Evolutionary conservation across 2,329 filamentous ascomycete genomes (phyloP), one percentile per base, ranked within the genome.

Genomic region (Xylaria sp.): DNA sequence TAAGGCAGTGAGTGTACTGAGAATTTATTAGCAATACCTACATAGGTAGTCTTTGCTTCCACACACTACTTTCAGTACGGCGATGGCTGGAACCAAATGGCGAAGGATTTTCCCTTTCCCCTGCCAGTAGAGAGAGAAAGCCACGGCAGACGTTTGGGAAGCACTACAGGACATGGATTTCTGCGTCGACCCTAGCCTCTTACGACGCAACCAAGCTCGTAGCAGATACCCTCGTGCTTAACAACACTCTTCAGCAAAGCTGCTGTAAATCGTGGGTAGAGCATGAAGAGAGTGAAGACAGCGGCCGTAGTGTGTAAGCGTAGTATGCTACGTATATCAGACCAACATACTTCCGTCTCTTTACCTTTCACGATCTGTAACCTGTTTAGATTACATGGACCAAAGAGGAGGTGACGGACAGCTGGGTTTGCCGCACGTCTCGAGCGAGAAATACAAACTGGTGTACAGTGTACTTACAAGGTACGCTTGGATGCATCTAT

Each of bases 101-200:
- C 46, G 63, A 71, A 69, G 66, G 66, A 69, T 71, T 62, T 56
- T 25, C 39, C 58, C 23, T 31, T 59, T 59, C 20, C 63, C 63
- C 66, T 71, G 63, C 44, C 34, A 70, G 54, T 37, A 67, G 60
- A 65, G 55, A 65, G 54, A 48, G 59, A 52, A 58, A 65, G 69
- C 62, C 57, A 71, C 66, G 37, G 50, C 66, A 65, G 63, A 54
- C n/a, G 59, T 64, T 65, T 70, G 65, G 56, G 61, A 67, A 70
- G 68, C 60, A 70, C 64, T 51, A 67, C 63, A 69, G 64, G 50
- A 65, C 69, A 67, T 72, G 64, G 69, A 69, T 72, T 63, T 31
- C 59, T 69, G 67, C 64, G 50, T 65, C 59, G 20, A 71, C 69
- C 69, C 66, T 70, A 31, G 65, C 51, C 52, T 59, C 57, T 65